A percentile compares a stretch with the other conserved stretches of the same genome.
These are phyloP conservation scores for Ascobolus immersus DNA, from an alignment of 495 filamentous ascomycete species.

Conservation along the genomic window DNA sequence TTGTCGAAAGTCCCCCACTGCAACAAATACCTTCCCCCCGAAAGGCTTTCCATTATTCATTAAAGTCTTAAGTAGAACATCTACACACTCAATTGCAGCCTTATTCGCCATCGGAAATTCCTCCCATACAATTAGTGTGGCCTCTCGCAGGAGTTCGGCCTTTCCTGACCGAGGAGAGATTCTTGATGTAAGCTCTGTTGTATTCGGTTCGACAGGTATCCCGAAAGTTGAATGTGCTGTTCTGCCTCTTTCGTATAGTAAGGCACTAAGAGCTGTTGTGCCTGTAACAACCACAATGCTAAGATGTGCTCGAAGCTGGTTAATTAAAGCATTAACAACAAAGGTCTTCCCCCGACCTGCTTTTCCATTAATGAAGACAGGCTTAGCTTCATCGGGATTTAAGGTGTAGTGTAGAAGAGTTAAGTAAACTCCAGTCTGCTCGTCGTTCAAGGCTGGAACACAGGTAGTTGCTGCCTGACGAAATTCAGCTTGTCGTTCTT, in stretches of 20 bases:
- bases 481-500: background rate
- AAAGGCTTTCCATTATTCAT: background rate
- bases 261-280: background rate
- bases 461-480: background rate
- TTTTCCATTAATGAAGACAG: conserved; percentile 4
- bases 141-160: background rate
- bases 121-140: background rate
- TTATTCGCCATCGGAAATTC: background rate
- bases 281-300: background rate
- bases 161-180: background rate
- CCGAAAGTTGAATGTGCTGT: background rate
- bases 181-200: background rate
- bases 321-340: background rate
- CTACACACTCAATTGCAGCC: background rate
- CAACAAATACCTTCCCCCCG: background rate
- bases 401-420: background rate
- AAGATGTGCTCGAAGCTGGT: background rate
- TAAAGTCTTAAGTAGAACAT: background rate
- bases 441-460: background rate
- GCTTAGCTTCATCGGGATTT: background rate
- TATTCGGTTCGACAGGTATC: background rate
- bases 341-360: conserved; percentile 5
- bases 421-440: conserved; percentile 1
- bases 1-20: background rate
- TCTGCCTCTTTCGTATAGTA: background rate